These are phyloP conservation scores for Rhynchosporium graminicola DNA, from an alignment of 2,329 filamentous ascomycete genomes.

Conservation along the genomic window DNA sequence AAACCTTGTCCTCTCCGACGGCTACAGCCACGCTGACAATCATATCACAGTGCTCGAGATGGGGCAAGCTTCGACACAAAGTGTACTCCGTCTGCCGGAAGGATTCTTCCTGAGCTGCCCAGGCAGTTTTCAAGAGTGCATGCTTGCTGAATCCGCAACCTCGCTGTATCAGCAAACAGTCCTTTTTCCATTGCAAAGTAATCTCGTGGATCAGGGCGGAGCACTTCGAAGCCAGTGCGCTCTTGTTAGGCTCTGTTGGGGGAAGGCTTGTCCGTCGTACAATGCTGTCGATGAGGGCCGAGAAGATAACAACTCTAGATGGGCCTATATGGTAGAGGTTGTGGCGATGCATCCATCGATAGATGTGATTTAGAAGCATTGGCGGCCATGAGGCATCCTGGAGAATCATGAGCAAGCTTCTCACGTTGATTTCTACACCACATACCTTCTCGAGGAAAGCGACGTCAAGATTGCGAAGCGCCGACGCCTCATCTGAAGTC, in stretches of 20 bases:
- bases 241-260: not conserved
- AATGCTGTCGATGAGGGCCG: not conserved
- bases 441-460: conserved; percentile 1
- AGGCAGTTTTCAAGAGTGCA: conserved; percentile 4
- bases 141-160: conserved; percentile 1
- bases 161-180: not conserved
- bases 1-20: not conserved
- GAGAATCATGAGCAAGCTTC: not conserved
- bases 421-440: not conserved
- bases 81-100: not conserved
- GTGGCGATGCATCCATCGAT: not conserved
- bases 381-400: not conserved
- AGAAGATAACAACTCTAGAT: not conserved
- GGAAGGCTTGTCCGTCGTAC: not conserved
- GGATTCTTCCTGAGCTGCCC: not conserved
- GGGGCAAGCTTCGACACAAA: not conserved
- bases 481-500: not conserved
- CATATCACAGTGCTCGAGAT: not conserved
- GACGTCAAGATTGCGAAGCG: not conserved
- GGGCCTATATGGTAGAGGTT: not conserved
- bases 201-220: not conserved
- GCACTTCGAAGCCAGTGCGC: not conserved
- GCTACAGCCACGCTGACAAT: not conserved
- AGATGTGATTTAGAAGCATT: conserved; percentile 1
- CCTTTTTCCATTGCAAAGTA: not conserved